These are phyloP conservation scores for Suillus cothurnatus DNA, from an alignment of 768 basidiomycete species.

Conservation along the genomic window DNA sequence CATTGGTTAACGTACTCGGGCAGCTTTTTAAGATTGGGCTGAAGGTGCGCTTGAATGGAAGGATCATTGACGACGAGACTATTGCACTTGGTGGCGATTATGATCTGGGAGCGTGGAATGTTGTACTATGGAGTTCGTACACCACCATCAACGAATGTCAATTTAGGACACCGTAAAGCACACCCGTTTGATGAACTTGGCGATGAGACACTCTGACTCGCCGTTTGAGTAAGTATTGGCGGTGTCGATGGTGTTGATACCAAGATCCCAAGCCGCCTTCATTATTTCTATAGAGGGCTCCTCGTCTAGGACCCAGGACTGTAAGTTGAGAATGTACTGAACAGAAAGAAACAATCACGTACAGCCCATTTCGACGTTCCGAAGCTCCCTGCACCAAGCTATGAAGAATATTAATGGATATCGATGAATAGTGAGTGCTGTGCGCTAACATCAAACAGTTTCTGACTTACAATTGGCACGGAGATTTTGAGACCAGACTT, in stretches of 20 bases:
- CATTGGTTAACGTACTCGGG: slow-evolving; percentile 32
- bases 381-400: slow-evolving; percentile 33
- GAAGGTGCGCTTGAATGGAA: not conserved
- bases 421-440: too few relatives aligned
- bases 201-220: too few relatives aligned
- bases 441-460: not conserved
- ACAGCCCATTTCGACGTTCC: slow-evolving; percentile 31
- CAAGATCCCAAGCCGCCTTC: slow-evolving; percentile 42
- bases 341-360: slow-evolving; percentile 11
- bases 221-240: slow-evolving; percentile 42
- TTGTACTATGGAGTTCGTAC: slow-evolving; percentile 23
- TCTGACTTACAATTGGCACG: slow-evolving; percentile 32
- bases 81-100: too few relatives aligned
- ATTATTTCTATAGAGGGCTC: slow-evolving; percentile 35
- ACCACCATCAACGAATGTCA: too few relatives aligned
- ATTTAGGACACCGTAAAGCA: not conserved
- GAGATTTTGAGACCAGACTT: slow-evolving; percentile 36
- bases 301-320: slow-evolving; percentile 32
- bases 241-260: slow-evolving; percentile 43
- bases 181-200: slow-evolving; percentile 40
- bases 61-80: slow-evolving; percentile 17
- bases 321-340: not conserved
- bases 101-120: slow-evolving; percentile 35
- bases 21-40: slow-evolving; percentile 7
- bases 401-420: not conserved